These are phyloP conservation scores for Sporobolomyces pararoseus DNA, from an alignment of 768 basidiomycete genomes.

Conservation along the genomic window DNA sequence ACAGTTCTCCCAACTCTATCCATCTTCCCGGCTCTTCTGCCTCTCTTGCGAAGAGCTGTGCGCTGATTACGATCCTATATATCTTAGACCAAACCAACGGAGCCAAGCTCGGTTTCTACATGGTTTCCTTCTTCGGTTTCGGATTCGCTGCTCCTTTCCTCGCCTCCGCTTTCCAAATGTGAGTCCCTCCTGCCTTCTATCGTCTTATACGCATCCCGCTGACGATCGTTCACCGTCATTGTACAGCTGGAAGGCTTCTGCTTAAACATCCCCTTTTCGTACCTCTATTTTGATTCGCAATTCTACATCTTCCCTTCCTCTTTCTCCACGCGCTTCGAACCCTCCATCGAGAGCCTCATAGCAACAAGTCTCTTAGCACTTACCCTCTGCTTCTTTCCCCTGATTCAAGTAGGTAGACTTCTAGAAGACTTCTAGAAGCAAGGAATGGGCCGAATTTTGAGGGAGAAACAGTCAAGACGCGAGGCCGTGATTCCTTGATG, in stretches of 20 bases:
- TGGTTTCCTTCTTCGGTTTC: slow-evolving; percentile 31
- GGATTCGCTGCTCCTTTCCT: slow-evolving; percentile 31
- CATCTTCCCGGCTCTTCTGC: neutral
- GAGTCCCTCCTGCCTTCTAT: neutral
- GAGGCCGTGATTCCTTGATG: no score
- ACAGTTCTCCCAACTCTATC: neutral
- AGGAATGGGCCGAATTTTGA: no score
- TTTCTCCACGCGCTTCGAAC: no score
- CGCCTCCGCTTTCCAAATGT: slow-evolving; percentile 31
- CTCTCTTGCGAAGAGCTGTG: no score
- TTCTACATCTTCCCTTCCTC: no score
- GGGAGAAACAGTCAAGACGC: no score
- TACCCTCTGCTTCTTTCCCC: no score
- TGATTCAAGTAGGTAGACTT: no score
- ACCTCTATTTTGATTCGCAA: neutral
- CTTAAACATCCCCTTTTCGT: neutral
- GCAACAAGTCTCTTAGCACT: no score
- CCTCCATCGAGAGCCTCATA: no score
- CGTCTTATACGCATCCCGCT: neutral
- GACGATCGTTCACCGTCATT: neutral
- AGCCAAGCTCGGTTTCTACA: slow-evolving; percentile 35
- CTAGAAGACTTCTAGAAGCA: no score
- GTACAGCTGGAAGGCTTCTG: slow-evolving; percentile 18
- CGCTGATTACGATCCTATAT: neutral
- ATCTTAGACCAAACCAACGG: slow-evolving; percentile 35